These are phyloP conservation scores for Penicillium corylophilum DNA, from an alignment of 2,329 filamentous ascomycete genomes.

Conservation along the genomic window DNA sequence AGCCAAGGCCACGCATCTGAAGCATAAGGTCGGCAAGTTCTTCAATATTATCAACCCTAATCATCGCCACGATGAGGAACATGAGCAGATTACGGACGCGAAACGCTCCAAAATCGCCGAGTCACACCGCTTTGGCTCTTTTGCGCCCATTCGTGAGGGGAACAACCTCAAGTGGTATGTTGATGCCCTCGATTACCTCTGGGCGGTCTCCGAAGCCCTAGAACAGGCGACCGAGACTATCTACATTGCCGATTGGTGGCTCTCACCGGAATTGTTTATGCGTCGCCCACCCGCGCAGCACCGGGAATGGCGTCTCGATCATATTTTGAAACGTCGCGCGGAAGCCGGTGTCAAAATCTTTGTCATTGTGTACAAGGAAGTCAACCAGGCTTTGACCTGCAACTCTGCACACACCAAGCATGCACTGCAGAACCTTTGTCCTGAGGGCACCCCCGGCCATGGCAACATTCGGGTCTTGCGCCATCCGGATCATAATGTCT, in stretches of 20 bases:
- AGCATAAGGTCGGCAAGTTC: slow-evolving; percentile 64
- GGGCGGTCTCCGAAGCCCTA: slow-evolving; percentile 87
- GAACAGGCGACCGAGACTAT: slow-evolving; percentile 89
- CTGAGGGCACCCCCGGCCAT: slow-evolving; percentile 74
- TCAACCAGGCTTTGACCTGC: slow-evolving; percentile 78
- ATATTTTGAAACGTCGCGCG: slow-evolving; percentile 80
- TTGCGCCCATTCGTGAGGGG: slow-evolving; percentile 79
- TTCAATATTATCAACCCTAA: slow-evolving; percentile 74
- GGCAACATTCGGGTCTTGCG: slow-evolving; percentile 88
- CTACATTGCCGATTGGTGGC: slow-evolving; percentile 97
- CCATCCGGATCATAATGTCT: slow-evolving; percentile 91
- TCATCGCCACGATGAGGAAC: slow-evolving; percentile 90
- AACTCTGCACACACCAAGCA: slow-evolving; percentile 93
- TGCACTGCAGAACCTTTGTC: slow-evolving; percentile 74
- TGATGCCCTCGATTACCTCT: slow-evolving; percentile 92
- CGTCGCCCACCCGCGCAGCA: slow-evolving; percentile 78
- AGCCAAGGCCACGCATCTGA: slow-evolving; percentile 57
- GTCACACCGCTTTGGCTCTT: slow-evolving; percentile 81
- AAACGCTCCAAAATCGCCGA: slow-evolving; percentile 73
- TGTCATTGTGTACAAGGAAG: slow-evolving; percentile 88
- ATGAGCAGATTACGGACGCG: slow-evolving; percentile 78
- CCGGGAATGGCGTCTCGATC: slow-evolving; percentile 84
- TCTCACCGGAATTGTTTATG: slow-evolving; percentile 83
- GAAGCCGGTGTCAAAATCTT: slow-evolving; percentile 94
- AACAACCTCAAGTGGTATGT: slow-evolving; percentile 97